Percentiles rank a stretch among this genome's conserved stretches.
phyloP scores from a whole-genome alignment of 164 flowering plant genomes.

The Vitis cinerea region DNA sequence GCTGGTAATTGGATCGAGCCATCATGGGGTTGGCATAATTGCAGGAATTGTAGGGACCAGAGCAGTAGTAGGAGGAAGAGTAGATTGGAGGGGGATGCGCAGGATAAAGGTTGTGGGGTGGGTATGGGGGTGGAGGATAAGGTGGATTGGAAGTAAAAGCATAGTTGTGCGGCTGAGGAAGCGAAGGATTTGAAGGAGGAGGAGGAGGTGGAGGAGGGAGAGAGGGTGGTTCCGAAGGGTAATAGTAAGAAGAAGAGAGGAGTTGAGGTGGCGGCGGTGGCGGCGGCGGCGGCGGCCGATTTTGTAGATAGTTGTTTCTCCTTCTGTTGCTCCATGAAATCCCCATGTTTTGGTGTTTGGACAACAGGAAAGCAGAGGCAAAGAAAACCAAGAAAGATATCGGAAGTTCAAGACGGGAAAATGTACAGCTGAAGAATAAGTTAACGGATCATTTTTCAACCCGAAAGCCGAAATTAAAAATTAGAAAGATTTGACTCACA shows the following conservation, averaged over 20 bases:
- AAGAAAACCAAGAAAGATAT: not conserved
- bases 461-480: too few relatives aligned
- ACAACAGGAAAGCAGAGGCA: constrained; percentile 3
- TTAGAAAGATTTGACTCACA: too few relatives aligned
- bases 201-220: constrained; percentile 20
- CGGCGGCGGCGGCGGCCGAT: constrained; percentile 24
- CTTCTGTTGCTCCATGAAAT: constrained; percentile 52
- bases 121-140: constrained; percentile 27
- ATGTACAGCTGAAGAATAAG: too few relatives aligned
- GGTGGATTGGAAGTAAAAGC: constrained; percentile 29
- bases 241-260: constrained; percentile 3
- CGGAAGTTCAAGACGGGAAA: not conserved
- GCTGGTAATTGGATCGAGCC: constrained; percentile 24
- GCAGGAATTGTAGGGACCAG: constrained; percentile 11
- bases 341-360: constrained; percentile 38
- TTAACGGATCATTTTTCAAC: too few relatives aligned
- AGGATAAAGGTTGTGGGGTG: constrained; percentile 15
- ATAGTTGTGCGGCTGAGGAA: constrained; percentile 18
- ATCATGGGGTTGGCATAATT: constrained; percentile 21
- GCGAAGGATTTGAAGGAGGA: constrained; percentile 6
- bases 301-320: constrained; percentile 20
- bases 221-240: constrained; percentile 17
- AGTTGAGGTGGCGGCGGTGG: constrained; percentile 22
- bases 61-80: constrained; percentile 18
- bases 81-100: constrained; percentile 20